Conservation (phyloP, 768 basidiomycete genomes). For the Tricholoma saponaceum region DNA sequence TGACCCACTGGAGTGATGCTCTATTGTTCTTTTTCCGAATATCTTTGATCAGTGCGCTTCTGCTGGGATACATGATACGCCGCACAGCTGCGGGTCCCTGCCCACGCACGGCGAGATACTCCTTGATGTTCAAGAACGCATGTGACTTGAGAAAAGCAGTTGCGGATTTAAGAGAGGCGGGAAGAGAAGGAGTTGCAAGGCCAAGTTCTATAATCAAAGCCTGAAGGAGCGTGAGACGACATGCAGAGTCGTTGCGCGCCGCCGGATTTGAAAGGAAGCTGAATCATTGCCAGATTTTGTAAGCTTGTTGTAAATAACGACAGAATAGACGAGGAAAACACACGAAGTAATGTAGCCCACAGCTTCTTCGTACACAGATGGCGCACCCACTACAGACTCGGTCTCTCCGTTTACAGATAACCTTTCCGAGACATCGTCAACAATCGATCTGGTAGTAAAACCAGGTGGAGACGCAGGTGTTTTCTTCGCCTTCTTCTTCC, state of each 20-base stretch:
- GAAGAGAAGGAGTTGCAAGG: conserved; percentile 46
- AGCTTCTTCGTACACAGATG: conserved; percentile 53
- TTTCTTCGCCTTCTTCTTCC: conserved; percentile 17
- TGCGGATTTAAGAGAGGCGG: conserved; percentile 61
- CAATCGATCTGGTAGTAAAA: conserved; percentile 38
- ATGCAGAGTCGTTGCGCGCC: conserved; percentile 35
- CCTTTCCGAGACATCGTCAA: conserved; percentile 48
- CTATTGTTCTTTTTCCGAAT: conserved; percentile 43
- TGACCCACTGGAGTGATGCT: conserved; percentile 54
- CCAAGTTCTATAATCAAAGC: conserved; percentile 79
- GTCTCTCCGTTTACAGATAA: conserved; percentile 33
- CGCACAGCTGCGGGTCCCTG: conserved; percentile 61
- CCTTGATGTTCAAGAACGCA: conserved; percentile 68
- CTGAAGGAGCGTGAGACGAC: conserved; percentile 61
- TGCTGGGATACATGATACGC: conserved; percentile 57
- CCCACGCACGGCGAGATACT: conserved; percentile 64
- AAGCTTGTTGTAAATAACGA: neutral
- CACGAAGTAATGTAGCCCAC: conserved; percentile 58
- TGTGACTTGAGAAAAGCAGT: conserved; percentile 60
- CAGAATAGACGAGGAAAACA: conserved; percentile 24
- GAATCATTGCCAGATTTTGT: neutral
- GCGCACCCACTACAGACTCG: conserved; percentile 17
- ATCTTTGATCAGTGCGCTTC: conserved; percentile 56
- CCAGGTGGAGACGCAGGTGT: conserved; percentile 10
- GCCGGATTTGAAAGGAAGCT: conserved; percentile 53